These are phyloP conservation scores for Penicillium sp. DNA, from an alignment of 2,329 filamentous ascomycete genomes.

Conservation along the genomic window DNA sequence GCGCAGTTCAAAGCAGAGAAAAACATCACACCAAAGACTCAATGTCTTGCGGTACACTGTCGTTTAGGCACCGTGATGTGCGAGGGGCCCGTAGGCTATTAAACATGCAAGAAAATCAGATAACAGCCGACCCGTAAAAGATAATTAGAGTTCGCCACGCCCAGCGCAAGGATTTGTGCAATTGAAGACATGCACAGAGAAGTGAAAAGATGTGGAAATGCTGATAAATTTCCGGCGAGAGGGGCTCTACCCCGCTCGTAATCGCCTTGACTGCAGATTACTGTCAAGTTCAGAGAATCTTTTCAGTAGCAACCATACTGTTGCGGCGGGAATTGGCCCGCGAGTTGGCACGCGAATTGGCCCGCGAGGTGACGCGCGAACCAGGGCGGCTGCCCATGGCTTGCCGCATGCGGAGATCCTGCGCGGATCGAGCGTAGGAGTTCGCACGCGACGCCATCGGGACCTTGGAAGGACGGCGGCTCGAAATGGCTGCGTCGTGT, in stretches of 20 bases:
- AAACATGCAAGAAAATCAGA: not conserved
- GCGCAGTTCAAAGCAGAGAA: not conserved
- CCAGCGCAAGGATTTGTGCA: conserved; percentile 19
- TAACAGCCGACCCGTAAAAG: not conserved
- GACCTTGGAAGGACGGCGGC: conserved; percentile 34
- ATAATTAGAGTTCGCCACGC: conserved; percentile 16
- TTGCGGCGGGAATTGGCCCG: conserved; percentile 32
- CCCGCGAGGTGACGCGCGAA: conserved; percentile 34
- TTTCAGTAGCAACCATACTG: conserved; percentile 12
- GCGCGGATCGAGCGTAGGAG: conserved; percentile 40
- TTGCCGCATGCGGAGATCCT: conserved; percentile 39
- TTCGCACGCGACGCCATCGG: conserved; percentile 36
- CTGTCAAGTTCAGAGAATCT: not conserved
- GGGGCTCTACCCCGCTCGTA: not conserved
- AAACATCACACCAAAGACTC: not conserved
- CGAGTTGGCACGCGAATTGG: conserved; percentile 30
- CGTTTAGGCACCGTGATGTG: not conserved
- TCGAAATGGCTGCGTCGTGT: conserved; percentile 30
- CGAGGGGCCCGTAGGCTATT: not conserved
- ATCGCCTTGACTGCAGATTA: not conserved
- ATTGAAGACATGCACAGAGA: conserved; percentile 21
- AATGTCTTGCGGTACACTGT: not conserved
- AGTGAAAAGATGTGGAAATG: conserved; percentile 14
- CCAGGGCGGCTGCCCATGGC: conserved; percentile 35
- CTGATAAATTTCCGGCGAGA: conserved; percentile 9